These are phyloP conservation scores for Chlorella sp. DNA, from an alignment of 139 green algal species.

Conservation along the genomic window DNA sequence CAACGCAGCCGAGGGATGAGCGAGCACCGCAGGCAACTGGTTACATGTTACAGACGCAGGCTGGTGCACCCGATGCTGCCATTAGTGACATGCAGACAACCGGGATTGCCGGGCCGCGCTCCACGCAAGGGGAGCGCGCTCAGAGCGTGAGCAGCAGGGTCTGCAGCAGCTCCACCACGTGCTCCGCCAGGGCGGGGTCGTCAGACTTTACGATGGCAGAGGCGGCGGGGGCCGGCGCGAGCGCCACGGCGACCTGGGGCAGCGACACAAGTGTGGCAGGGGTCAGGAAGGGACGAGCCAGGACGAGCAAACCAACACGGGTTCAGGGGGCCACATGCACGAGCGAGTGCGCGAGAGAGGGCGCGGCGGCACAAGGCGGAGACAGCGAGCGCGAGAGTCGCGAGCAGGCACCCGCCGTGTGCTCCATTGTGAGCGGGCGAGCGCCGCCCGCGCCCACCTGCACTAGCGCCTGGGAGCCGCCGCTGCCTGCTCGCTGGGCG, in stretches of 20 bases:
- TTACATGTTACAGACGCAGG: no score
- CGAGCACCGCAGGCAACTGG: no score
- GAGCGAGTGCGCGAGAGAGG: background rate
- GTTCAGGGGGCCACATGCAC: background rate
- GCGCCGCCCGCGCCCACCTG: background rate
- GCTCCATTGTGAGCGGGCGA: background rate
- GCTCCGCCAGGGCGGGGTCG: background rate
- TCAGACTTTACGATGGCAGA: slow-evolving; percentile 14
- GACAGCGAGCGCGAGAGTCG: background rate
- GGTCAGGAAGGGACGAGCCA: background rate
- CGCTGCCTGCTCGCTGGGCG: slow-evolving; percentile 15
- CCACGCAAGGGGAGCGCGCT: no score
- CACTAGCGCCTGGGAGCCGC: slow-evolving; percentile 10
- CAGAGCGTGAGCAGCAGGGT: slow-evolving; percentile 30
- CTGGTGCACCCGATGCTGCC: no score
- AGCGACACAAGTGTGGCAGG: background rate
- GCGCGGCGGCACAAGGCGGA: background rate
- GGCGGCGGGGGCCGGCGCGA: slow-evolving; percentile 1
- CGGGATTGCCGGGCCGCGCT: no score
- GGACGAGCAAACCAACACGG: background rate
- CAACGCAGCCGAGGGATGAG: no score
- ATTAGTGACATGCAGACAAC: no score
- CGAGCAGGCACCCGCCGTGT: background rate
- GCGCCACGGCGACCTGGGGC: slow-evolving; percentile 16
- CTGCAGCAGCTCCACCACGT: slow-evolving; percentile 32